Evolutionary conservation across 345 rosid genomes (phyloP).

Genomic region (Laguncularia racemosa): DNA sequence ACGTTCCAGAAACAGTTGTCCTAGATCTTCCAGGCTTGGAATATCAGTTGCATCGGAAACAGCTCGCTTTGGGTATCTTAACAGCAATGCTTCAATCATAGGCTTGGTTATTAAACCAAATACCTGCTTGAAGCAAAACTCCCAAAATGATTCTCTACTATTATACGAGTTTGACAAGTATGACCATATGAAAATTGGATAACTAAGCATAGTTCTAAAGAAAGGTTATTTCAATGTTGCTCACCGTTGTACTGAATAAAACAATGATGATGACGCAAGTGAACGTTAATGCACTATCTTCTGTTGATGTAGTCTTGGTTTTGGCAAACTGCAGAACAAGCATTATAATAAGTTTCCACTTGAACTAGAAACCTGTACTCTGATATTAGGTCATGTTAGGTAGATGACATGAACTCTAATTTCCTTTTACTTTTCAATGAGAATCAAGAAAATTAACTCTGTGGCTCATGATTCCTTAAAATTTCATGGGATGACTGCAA

Average conservation of each 20-base stretch:
- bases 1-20: constrained; percentile 30
- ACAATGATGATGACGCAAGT: constrained; percentile 49
- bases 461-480: too few relatives aligned
- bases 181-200: neutral
- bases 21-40: constrained; percentile 44
- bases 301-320: neutral
- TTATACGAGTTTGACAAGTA: neutral
- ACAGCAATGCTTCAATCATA: constrained; percentile 36
- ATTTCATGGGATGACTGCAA: too few relatives aligned
- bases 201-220: neutral
- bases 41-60: constrained; percentile 28
- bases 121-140: constrained; percentile 20
- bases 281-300: constrained; percentile 35
- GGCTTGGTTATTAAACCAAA: constrained; percentile 51
- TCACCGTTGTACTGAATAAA: constrained; percentile 54
- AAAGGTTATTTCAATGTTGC: neutral
- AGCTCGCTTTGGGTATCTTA: constrained; percentile 25
- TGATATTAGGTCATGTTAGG: neutral
- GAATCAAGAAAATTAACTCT: too few relatives aligned
- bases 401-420: too few relatives aligned
- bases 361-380: neutral
- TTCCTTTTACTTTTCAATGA: too few relatives aligned
- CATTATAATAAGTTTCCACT: neutral
- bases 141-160: neutral
- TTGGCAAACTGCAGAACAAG: constrained; percentile 34